Evolutionary conservation across 2,329 filamentous ascomycete genomes (phyloP).

Genomic region (Elsinoe australis): DNA sequence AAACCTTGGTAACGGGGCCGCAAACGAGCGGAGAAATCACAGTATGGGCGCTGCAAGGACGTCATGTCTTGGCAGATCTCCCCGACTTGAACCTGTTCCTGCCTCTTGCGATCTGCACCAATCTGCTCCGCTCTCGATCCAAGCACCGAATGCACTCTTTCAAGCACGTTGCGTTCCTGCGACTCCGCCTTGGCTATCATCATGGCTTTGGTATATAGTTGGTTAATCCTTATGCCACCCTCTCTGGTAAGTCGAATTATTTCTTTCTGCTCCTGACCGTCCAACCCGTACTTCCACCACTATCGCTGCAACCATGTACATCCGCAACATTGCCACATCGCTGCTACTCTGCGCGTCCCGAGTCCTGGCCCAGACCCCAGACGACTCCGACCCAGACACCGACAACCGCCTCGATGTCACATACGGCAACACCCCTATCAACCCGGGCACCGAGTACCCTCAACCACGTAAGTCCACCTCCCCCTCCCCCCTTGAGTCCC

Average conservation of each 20-base stretch:
- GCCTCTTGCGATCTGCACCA: conserved; percentile 13
- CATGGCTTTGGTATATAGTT: conserved; percentile 7
- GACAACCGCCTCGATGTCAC: conserved; percentile 7
- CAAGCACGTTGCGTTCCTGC: background rate
- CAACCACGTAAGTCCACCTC: background rate
- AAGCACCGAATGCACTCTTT: conserved; percentile 5
- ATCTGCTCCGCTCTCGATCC: conserved; percentile 10
- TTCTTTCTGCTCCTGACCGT: background rate
- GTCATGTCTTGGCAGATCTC: conserved; percentile 6
- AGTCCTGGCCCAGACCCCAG: conserved; percentile 7
- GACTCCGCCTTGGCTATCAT: conserved; percentile 10
- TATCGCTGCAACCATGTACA: background rate
- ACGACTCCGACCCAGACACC: conserved; percentile 4
- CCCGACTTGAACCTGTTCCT: conserved; percentile 9
- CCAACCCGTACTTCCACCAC: background rate
- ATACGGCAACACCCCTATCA: conserved; percentile 13
- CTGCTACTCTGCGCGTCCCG: conserved; percentile 12
- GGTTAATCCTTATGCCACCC: too few relatives aligned
- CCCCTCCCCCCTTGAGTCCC: background rate
- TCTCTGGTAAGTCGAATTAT: background rate
- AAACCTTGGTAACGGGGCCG: too few relatives aligned
- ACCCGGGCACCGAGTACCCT: conserved; percentile 6
- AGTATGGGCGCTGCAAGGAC: too few relatives aligned
- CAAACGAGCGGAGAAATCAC: too few relatives aligned
- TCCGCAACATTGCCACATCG: conserved; percentile 5